Conservation (phyloP, 352 stramenopile genomes). For the Phytophthora idaei region DNA sequence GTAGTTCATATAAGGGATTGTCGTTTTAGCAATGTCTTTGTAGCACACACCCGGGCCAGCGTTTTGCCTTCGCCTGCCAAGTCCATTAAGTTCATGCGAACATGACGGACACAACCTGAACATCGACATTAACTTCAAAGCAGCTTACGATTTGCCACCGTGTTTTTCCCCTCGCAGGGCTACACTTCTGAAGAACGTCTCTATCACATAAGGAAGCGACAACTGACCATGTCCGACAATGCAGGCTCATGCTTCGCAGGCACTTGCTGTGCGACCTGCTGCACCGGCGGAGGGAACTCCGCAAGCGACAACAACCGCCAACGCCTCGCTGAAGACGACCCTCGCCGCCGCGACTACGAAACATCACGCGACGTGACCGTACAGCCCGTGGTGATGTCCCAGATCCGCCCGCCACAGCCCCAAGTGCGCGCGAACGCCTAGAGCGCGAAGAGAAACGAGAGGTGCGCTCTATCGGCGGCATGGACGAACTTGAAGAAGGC, state of each 20-base stretch:
- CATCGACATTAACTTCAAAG: conserved; percentile 17
- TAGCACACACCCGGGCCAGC: conserved; percentile 6
- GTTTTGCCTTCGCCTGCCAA: conserved; percentile 1
- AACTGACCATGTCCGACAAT: conserved; percentile 21
- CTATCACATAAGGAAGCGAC: conserved; percentile 13
- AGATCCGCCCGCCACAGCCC: conserved; percentile 28
- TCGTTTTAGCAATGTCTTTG: conserved; percentile 16
- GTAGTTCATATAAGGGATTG: conserved; percentile 31
- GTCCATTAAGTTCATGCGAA: conserved; percentile 3
- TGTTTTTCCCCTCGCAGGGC: conserved; percentile 8
- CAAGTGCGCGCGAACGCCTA: conserved; percentile 17
- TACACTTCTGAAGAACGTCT: conserved; percentile 31
- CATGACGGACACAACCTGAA: neutral
- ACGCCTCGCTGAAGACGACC: conserved; percentile 27
- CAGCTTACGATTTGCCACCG: conserved; percentile 21
- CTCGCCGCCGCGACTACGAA: conserved; percentile 28
- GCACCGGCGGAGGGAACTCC: conserved; percentile 8
- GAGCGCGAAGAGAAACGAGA: conserved; percentile 1
- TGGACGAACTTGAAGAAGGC: conserved; percentile 8
- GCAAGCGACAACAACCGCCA: conserved; percentile 18
- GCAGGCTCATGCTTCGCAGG: conserved; percentile 27
- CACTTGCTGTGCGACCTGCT: conserved; percentile 29
- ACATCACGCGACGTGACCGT: conserved; percentile 33
- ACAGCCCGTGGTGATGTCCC: conserved; percentile 37
- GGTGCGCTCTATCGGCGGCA: neutral